Percentiles rank a stretch among this genome's conserved stretches.
These are phyloP conservation scores for Clathrus columnatus DNA, from an alignment of 768 basidiomycete genomes.

Conservation along the genomic window DNA sequence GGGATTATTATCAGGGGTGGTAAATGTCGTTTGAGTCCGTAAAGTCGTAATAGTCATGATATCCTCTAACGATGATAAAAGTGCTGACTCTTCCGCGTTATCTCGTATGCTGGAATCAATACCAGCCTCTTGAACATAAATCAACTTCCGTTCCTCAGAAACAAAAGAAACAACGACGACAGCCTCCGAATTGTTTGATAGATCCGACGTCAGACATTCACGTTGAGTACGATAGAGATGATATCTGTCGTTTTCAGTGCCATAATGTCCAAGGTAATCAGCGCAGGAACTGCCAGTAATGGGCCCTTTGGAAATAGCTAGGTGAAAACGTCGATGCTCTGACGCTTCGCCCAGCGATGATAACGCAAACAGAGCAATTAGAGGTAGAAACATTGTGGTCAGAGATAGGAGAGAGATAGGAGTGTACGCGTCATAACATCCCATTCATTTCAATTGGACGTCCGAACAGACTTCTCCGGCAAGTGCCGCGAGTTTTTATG, in stretches of 20 bases:
- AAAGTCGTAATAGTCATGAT: not conserved
- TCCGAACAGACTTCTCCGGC: too few relatives aligned
- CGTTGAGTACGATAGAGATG: not conserved
- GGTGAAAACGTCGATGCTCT: not conserved
- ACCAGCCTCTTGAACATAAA: conserved; percentile 30
- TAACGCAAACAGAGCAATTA: not conserved
- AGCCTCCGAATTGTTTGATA: not conserved
- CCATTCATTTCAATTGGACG: too few relatives aligned
- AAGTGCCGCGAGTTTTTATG: too few relatives aligned
- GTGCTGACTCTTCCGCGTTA: conserved; percentile 3
- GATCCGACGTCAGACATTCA: not conserved
- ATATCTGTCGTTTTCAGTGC: not conserved
- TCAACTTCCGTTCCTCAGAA: conserved; percentile 7
- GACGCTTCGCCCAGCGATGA: not conserved
- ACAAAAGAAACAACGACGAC: not conserved
- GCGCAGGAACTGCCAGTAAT: not conserved
- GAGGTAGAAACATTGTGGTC: not conserved
- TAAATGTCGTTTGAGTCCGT: not conserved
- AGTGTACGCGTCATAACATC: not conserved
- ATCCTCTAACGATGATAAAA: not conserved
- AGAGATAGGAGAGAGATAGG: not conserved
- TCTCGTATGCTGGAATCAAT: conserved; percentile 16
- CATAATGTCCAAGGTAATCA: not conserved
- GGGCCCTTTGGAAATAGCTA: not conserved
- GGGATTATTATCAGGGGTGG: too few relatives aligned